Base-by-base conservation (phyloP, 2,329 filamentous ascomycete genomes). In the Pseudogymnoascus sp. region DNA sequence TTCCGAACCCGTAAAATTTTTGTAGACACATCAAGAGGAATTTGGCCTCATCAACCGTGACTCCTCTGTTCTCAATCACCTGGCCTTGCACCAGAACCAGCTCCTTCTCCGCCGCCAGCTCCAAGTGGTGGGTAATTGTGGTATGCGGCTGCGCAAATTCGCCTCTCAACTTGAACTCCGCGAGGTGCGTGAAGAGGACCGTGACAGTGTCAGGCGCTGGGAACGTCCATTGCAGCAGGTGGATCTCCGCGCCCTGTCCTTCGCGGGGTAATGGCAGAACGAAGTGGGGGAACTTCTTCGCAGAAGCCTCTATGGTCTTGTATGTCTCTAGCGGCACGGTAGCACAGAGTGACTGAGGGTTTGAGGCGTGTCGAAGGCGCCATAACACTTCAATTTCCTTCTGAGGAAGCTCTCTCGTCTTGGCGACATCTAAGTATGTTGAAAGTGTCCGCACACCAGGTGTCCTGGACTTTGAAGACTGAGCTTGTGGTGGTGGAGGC, bases 211-310 rank as follows among this genome's bases (percentile, higher is more conserved):
- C 33, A 76, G 80, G 78, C 0, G 85, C 81, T 63, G 96, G 92
- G 75, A 96, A 97, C 0, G 89, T 89, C 91, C 95, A 99, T 75
- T 99, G 93, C 64, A 99, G 76, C 74, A 96, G 96, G 75, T 99
- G 94, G 50, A 99, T 91, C 74, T 97, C 94, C 53, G 91, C 90
- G 59, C 90, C 90, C 64, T 82, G 77, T 2, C 75, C 74, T 58
- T 72, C 78, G 74, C 82, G 89, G 66, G 89, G 89, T 6, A 97
- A 82, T 0, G 94, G 94, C 1, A 99, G 83, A 61, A 99, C 87
- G 76, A 99, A 99, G 68, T 91, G 87, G 12, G 94, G 94, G 72
- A 93, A 84, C 59, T 78, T 78, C 65, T 84, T 85, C 12, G 92
- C 94, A 2, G 85, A 84, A 0, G 76, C 72, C 64, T 87, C 84